phyloP scores from a whole-genome alignment of 2,329 filamentous ascomycete genomes.

The Monosporascus sp. region DNA sequence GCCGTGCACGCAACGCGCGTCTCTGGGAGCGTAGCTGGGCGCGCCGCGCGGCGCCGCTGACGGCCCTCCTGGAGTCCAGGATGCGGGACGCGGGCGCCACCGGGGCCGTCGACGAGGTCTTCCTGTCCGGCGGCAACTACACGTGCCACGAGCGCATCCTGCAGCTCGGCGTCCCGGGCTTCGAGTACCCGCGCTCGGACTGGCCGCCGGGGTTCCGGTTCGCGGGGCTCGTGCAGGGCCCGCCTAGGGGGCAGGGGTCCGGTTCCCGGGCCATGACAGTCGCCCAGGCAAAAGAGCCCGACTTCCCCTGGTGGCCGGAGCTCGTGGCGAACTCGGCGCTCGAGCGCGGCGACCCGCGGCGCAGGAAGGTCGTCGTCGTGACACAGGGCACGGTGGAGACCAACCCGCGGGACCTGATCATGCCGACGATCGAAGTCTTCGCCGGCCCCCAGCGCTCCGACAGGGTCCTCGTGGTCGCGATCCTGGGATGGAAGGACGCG shows the following conservation, averaged over 20 bases:
- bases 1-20: slow-evolving; percentile 16
- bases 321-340: slow-evolving; percentile 22
- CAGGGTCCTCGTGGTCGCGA: slow-evolving; percentile 29
- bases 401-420: slow-evolving; percentile 31
- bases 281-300: slow-evolving; percentile 2
- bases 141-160: slow-evolving; percentile 28
- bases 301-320: slow-evolving; percentile 30
- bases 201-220: slow-evolving; percentile 30
- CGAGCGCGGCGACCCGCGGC: neutral
- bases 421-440: slow-evolving; percentile 32
- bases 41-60: slow-evolving; percentile 16
- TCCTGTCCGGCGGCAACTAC: slow-evolving; percentile 32
- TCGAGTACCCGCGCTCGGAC: slow-evolving; percentile 34
- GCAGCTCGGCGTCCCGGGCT: slow-evolving; percentile 31
- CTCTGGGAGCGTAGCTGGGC: slow-evolving; percentile 27
- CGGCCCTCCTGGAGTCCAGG: slow-evolving; percentile 20
- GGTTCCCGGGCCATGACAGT: no score
- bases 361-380: slow-evolving; percentile 31
- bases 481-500: slow-evolving; percentile 31
- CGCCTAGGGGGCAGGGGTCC: neutral
- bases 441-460: slow-evolving; percentile 5
- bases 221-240: slow-evolving; percentile 29
- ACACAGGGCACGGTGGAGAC: slow-evolving; percentile 36
- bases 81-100: slow-evolving; percentile 25
- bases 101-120: slow-evolving; percentile 11